Conservation (phyloP, 2,329 filamentous ascomycete species). For the Cordyceps pruinosa region DNA sequence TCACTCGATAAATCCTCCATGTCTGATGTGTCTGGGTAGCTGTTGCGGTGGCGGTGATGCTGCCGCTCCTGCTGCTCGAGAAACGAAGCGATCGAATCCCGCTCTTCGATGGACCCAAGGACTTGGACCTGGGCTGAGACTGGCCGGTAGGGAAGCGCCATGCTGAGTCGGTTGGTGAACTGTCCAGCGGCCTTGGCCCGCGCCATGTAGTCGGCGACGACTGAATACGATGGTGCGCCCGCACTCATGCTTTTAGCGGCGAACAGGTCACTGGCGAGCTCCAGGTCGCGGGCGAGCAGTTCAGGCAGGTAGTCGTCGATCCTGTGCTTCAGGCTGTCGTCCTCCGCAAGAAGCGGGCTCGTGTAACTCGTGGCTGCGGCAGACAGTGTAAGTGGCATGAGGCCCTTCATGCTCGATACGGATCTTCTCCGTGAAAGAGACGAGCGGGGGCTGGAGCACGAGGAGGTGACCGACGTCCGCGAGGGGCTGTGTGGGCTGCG, state of each 20-base stretch:
- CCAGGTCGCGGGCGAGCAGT: constrained; percentile 47
- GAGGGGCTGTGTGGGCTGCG: constrained; percentile 5
- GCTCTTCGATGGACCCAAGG: constrained; percentile 31
- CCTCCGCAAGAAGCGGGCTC: constrained; percentile 18
- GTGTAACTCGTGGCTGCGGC: constrained; percentile 20
- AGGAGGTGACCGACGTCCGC: constrained; percentile 12
- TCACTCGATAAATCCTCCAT: constrained; percentile 24
- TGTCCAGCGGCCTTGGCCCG: constrained; percentile 15
- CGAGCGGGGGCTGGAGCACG: constrained; percentile 8
- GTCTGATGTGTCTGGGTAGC: constrained; percentile 27
- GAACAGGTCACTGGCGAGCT: constrained; percentile 42
- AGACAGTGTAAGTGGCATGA: constrained; percentile 32
- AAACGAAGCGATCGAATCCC: constrained; percentile 30
- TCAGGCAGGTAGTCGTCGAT: constrained; percentile 46
- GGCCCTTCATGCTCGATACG: constrained; percentile 33
- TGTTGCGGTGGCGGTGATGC: not conserved
- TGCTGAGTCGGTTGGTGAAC: constrained; percentile 16
- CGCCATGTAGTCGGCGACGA: constrained; percentile 26
- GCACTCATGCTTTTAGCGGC: constrained; percentile 45
- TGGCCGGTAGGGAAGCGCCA: constrained; percentile 23
- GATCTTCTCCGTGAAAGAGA: constrained; percentile 25
- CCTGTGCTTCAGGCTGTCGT: constrained; percentile 24
- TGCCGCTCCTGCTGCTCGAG: constrained; percentile 20
- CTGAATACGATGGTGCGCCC: constrained; percentile 35
- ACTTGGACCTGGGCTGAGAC: constrained; percentile 24